Conservation (phyloP, 768 basidiomycete genomes). For the Sporobolomyces phaffii region DNA sequence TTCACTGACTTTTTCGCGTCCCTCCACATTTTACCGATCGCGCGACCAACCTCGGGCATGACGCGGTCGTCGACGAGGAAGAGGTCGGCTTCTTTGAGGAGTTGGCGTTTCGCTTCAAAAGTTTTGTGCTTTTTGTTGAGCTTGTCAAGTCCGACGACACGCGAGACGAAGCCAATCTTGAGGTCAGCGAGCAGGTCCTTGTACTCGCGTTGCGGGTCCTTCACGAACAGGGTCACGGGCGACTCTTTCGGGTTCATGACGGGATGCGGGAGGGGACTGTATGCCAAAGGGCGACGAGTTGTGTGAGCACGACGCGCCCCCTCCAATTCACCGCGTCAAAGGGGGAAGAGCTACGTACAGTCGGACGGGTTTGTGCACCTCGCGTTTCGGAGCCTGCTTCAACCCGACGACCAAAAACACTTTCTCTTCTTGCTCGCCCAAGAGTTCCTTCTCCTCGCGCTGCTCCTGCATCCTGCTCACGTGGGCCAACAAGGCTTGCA, state of each 20-base stretch:
- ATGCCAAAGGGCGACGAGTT: not conserved
- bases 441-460: conserved; percentile 60
- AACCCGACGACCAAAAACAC: conserved; percentile 85
- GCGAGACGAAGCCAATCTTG: conserved; percentile 78
- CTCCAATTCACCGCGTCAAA: not conserved
- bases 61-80: conserved; percentile 92
- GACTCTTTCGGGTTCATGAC: conserved; percentile 74
- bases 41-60: conserved; percentile 72
- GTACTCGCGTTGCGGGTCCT: conserved; percentile 92
- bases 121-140: conserved; percentile 57
- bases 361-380: conserved; percentile 70
- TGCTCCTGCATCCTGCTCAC: conserved; percentile 60
- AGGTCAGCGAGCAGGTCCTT: conserved; percentile 78
- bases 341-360: conserved; percentile 58
- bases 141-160: conserved; percentile 85
- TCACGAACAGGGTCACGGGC: conserved; percentile 81
- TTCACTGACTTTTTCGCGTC: conserved; percentile 81
- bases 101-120: conserved; percentile 57
- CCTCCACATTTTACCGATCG: conserved; percentile 86
- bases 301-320: not conserved
- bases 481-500: conserved; percentile 70
- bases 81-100: conserved; percentile 81
- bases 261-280: conserved; percentile 69
- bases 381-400: conserved; percentile 62
- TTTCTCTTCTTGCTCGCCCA: conserved; percentile 63